These are phyloP conservation scores for Bretziella fagacearum DNA, from an alignment of 2,329 filamentous ascomycete genomes.

Conservation along the genomic window DNA sequence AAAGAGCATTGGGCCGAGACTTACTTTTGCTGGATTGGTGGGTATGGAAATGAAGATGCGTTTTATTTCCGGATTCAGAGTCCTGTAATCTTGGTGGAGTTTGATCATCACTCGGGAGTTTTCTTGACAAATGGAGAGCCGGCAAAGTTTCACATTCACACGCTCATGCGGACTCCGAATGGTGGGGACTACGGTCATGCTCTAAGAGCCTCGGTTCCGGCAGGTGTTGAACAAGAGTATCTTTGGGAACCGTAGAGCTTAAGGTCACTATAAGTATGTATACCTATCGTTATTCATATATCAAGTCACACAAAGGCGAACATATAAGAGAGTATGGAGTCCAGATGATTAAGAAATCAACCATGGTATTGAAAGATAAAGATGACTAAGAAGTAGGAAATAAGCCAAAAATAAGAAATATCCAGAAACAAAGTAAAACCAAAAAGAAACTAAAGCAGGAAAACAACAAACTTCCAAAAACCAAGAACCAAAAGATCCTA, in stretches of 20 bases:
- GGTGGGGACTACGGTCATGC: slow-evolving; percentile 57
- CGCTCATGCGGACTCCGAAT: slow-evolving; percentile 54
- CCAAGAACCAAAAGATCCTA: background rate
- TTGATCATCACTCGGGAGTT: slow-evolving; percentile 66
- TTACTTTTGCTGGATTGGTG: slow-evolving; percentile 67
- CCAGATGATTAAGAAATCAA: too few relatives aligned
- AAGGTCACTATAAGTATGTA: too few relatives aligned
- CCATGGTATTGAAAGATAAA: too few relatives aligned
- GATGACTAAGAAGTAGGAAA: too few relatives aligned
- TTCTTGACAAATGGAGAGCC: slow-evolving; percentile 58
- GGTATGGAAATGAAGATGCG: slow-evolving; percentile 45
- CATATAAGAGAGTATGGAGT: too few relatives aligned
- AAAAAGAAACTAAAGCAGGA: slow-evolving; percentile 3
- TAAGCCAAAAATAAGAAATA: too few relatives aligned
- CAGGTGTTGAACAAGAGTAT: slow-evolving; percentile 24
- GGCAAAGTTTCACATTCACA: slow-evolving; percentile 66
- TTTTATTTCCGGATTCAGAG: slow-evolving; percentile 69
- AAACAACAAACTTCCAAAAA: background rate
- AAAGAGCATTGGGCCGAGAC: slow-evolving; percentile 47
- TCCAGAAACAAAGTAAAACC: background rate
- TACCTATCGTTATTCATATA: too few relatives aligned
- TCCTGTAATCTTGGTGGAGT: slow-evolving; percentile 57
- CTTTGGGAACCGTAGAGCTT: slow-evolving; percentile 25
- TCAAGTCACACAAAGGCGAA: too few relatives aligned
- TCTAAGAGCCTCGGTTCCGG: slow-evolving; percentile 24